These are phyloP conservation scores for Acacia pycnantha DNA, from an alignment of 331 rosid species.

Conservation along the genomic window DNA sequence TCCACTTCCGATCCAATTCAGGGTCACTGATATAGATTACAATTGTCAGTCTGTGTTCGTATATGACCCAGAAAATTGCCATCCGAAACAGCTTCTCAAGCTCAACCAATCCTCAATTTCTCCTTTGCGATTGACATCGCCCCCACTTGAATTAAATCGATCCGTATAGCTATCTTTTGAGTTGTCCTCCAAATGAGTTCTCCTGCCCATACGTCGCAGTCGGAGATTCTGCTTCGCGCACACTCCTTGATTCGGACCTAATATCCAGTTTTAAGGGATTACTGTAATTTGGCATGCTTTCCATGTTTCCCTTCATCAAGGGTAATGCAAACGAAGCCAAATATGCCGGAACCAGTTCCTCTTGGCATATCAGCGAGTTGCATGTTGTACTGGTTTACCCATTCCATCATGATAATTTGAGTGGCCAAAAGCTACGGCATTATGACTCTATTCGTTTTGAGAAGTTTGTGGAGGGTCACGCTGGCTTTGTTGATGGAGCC, in stretches of 20 bases:
- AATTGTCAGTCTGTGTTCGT: not conserved
- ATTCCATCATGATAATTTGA: too few species aligned
- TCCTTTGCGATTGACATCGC: not conserved
- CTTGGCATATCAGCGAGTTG: too few species aligned
- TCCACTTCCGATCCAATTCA: slow-evolving; percentile 20
- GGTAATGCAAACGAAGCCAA: too few species aligned
- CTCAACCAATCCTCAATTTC: not conserved
- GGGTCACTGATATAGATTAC: not conserved
- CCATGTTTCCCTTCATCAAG: too few species aligned
- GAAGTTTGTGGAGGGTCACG: too few species aligned
- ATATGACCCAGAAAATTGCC: slow-evolving; percentile 26
- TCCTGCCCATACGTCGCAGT: slow-evolving; percentile 18
- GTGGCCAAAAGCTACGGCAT: too few species aligned
- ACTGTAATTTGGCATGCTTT: too few species aligned
- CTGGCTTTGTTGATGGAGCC: too few species aligned
- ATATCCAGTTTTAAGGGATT: too few species aligned
- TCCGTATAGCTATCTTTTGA: not conserved
- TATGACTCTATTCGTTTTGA: too few species aligned
- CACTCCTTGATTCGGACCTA: not conserved
- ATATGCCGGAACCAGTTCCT: too few species aligned
- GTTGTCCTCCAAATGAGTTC: not conserved
- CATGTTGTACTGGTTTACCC: too few species aligned
- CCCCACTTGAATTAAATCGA: not conserved
- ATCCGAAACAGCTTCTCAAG: slow-evolving; percentile 3
- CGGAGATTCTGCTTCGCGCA: fast-evolving